A percentile compares a stretch with the other conserved stretches of the same genome.
Conservation (phyloP, 163 green algal species). For the Scenedesmus sp. region DNA sequence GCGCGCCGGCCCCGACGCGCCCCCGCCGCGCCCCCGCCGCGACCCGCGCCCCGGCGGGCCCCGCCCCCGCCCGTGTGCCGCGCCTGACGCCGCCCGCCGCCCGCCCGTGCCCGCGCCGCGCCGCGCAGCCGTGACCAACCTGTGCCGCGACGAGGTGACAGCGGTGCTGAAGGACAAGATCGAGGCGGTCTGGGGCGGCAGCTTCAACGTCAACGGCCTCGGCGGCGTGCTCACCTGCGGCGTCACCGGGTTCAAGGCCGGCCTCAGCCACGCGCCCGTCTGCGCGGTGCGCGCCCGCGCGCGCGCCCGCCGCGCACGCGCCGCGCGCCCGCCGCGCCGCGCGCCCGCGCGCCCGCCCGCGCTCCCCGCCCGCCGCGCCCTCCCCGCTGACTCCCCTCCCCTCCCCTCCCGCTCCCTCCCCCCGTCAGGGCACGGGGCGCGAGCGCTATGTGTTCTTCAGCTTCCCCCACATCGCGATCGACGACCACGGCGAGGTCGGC, state of each 20-base stretch:
- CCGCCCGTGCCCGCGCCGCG: not conserved
- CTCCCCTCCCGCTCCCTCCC: not conserved
- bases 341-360: too few species aligned
- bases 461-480: slow-evolving; percentile 93
- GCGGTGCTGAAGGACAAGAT: slow-evolving; percentile 87
- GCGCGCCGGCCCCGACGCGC: not conserved
- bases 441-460: slow-evolving; percentile 94
- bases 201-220: slow-evolving; percentile 89
- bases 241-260: slow-evolving; percentile 79
- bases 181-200: slow-evolving; percentile 84
- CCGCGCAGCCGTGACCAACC: slow-evolving; percentile 80
- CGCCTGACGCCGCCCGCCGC: not conserved
- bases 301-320: too few species aligned
- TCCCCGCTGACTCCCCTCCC: not conserved
- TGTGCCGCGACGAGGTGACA: slow-evolving; percentile 91
- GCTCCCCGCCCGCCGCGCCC: not conserved
- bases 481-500: slow-evolving; percentile 71
- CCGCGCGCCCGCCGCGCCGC: too few species aligned
- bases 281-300: slow-evolving; percentile 41
- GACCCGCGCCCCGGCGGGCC: too few species aligned
- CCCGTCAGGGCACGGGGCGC: slow-evolving; percentile 56
- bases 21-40: too few species aligned
- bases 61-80: too few species aligned
- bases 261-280: slow-evolving; percentile 77
- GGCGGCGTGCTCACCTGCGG: slow-evolving; percentile 81